Percentiles rank a stretch among this genome's conserved stretches.
Evolutionary conservation across 2,329 filamentous ascomycete genomes (phyloP).

Genomic region (Aspergillus cejpii): DNA sequence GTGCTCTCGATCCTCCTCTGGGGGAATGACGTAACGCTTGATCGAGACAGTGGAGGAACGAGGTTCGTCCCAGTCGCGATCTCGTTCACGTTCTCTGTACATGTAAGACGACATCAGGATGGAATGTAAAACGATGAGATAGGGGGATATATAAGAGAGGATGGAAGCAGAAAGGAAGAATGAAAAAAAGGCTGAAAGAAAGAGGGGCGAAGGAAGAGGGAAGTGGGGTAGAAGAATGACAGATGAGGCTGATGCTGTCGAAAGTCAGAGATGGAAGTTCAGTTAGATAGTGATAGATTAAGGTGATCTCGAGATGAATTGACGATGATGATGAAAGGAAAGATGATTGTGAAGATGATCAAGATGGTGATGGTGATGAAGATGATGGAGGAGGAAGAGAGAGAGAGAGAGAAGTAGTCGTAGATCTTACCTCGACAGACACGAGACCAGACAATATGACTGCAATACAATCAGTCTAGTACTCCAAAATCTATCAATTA

Average conservation of each 20-base stretch:
- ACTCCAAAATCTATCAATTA: too few species aligned
- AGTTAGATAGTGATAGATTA: too few species aligned
- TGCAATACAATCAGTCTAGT: too few species aligned
- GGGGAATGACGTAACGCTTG: slow-evolving; percentile 51
- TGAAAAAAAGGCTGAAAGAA: slow-evolving; percentile 2
- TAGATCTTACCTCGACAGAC: too few species aligned
- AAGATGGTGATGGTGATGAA: too few species aligned
- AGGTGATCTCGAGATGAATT: too few species aligned
- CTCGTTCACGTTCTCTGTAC: slow-evolving; percentile 37
- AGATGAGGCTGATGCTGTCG: background rate
- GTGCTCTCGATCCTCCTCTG: slow-evolving; percentile 35
- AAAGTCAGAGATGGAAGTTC: background rate
- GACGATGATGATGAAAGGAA: too few species aligned
- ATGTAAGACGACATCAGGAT: slow-evolving; percentile 29
- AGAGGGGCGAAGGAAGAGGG: slow-evolving; percentile 8
- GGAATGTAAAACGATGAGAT: slow-evolving; percentile 3
- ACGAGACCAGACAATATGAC: too few species aligned
- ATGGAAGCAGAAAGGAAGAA: slow-evolving; percentile 1
- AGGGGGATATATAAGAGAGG: background rate
- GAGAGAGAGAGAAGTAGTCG: too few species aligned
- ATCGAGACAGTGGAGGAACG: slow-evolving; percentile 42
- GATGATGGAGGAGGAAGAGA: too few species aligned
- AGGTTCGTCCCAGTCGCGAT: slow-evolving; percentile 40
- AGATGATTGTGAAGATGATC: too few species aligned
- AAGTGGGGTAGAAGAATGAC: slow-evolving; percentile 8